Percentiles rank a stretch among this genome's conserved stretches.
Evolutionary conservation across 495 filamentous ascomycete genomes (phyloP).

Genomic region (Xylaria acuta): DNA sequence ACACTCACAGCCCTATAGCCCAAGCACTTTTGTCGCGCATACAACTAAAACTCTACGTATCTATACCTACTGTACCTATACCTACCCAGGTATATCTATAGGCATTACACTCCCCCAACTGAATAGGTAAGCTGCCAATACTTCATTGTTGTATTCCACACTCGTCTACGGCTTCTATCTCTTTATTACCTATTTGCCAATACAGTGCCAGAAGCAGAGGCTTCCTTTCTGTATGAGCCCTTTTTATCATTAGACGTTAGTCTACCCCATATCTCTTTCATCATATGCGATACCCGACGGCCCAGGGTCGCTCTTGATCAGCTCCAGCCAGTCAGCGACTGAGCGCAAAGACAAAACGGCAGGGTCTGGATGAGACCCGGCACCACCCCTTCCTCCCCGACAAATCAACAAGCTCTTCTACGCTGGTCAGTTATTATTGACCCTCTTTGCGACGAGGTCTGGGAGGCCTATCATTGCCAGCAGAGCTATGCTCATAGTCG

Average conservation of each 20-base stretch:
- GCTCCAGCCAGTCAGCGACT: constrained; percentile 42
- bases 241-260: constrained; percentile 10
- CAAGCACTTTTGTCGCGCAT: constrained; percentile 13
- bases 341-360: constrained; percentile 39
- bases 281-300: constrained; percentile 17
- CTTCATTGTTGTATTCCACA: constrained; percentile 12
- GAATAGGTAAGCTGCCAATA: constrained; percentile 2
- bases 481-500: constrained; percentile 42
- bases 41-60: constrained; percentile 5
- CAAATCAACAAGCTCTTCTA: constrained; percentile 53
- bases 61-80: background rate
- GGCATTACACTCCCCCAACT: background rate
- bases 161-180: background rate
- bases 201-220: constrained; percentile 1
- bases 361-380: constrained; percentile 30
- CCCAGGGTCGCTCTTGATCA: constrained; percentile 27
- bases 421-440: constrained; percentile 41
- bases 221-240: constrained; percentile 1
- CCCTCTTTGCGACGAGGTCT: constrained; percentile 44
- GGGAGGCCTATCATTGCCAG: constrained; percentile 55
- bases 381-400: constrained; percentile 32
- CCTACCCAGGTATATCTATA: background rate
- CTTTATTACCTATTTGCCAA: background rate
- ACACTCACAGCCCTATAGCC: constrained; percentile 26
- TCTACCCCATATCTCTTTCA: constrained; percentile 11